A percentile compares a stretch with the other conserved stretches of the same genome.
Evolutionary conservation across 1,284 basidiomycete genomes (phyloP).

Genomic region (Pseudozyma flocculosa): DNA sequence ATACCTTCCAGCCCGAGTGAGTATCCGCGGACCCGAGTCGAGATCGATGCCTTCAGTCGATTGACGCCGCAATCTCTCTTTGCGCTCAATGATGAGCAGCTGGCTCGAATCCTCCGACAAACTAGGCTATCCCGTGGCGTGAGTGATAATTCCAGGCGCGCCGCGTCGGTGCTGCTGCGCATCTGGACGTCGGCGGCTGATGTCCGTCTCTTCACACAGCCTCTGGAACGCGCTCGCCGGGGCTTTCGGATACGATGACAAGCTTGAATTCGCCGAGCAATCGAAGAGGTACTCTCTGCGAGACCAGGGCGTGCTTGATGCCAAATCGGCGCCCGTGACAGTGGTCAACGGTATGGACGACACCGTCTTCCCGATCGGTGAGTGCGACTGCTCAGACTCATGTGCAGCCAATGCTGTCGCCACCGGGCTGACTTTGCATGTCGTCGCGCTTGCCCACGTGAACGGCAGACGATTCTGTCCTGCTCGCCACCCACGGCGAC

Average conservation of each 20-base stretch:
- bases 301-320: constrained; percentile 21
- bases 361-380: constrained; percentile 35
- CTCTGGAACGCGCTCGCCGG: constrained; percentile 19
- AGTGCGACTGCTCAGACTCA: no score
- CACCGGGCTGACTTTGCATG: no score
- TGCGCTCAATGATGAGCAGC: no score
- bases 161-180: no score
- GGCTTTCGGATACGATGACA: constrained; percentile 22
- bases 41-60: background rate
- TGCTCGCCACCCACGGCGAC: constrained; percentile 24
- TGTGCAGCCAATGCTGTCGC: no score
- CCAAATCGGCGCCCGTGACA: constrained; percentile 8
- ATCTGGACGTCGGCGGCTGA: no score
- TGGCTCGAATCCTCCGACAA: constrained; percentile 33
- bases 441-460: no score
- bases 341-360: constrained; percentile 30
- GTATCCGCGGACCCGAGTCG: constrained; percentile 1
- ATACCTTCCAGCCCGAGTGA: constrained; percentile 22
- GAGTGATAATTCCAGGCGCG: no score
- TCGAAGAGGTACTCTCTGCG: constrained; percentile 25
- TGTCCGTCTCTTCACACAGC: constrained; percentile 4
- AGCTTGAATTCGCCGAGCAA: constrained; percentile 15
- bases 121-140: constrained; percentile 17
- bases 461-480: constrained; percentile 22
- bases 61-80: background rate